Evolutionary conservation across 192 early-diverging fungal genomes (phyloP).

Genomic region (Coemansia sp.): DNA sequence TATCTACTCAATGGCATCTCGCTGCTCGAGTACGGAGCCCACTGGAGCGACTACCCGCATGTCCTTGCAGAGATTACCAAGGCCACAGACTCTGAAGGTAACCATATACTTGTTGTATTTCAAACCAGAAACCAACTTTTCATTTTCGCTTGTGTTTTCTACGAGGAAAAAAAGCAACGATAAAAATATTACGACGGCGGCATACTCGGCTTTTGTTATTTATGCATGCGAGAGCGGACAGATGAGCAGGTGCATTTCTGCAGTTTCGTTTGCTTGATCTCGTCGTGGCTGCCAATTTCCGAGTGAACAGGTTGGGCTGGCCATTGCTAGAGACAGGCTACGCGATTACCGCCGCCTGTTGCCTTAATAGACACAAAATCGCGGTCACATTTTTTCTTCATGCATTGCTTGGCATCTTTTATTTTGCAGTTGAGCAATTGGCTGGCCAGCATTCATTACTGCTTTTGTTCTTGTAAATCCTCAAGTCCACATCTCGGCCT

Average conservation of each 20-base stretch:
- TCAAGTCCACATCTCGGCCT: background rate
- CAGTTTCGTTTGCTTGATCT: background rate
- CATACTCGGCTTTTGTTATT: too few relatives aligned
- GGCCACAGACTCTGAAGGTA: slow-evolving; percentile 53
- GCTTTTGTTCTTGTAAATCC: background rate
- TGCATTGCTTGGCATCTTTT: too few relatives aligned
- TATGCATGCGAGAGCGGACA: too few relatives aligned
- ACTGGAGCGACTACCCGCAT: slow-evolving; percentile 63
- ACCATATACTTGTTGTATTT: background rate
- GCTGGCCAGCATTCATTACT: too few relatives aligned
- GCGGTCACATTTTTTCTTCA: too few relatives aligned
- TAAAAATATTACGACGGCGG: background rate
- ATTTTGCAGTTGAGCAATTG: too few relatives aligned
- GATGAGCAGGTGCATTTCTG: too few relatives aligned
- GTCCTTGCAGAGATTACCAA: slow-evolving; percentile 65
- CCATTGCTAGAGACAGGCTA: too few relatives aligned
- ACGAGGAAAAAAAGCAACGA: background rate
- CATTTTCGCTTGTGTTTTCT: background rate
- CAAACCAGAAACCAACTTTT: background rate
- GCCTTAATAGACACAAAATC: background rate
- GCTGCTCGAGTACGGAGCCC: slow-evolving; percentile 69
- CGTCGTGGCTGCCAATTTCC: background rate
- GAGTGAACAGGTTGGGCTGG: too few relatives aligned
- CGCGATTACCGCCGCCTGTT: background rate
- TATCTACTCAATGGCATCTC: slow-evolving; percentile 75